phyloP scores from a whole-genome alignment of 352 stramenopile genomes.

The Phytophthora sojae region DNA sequence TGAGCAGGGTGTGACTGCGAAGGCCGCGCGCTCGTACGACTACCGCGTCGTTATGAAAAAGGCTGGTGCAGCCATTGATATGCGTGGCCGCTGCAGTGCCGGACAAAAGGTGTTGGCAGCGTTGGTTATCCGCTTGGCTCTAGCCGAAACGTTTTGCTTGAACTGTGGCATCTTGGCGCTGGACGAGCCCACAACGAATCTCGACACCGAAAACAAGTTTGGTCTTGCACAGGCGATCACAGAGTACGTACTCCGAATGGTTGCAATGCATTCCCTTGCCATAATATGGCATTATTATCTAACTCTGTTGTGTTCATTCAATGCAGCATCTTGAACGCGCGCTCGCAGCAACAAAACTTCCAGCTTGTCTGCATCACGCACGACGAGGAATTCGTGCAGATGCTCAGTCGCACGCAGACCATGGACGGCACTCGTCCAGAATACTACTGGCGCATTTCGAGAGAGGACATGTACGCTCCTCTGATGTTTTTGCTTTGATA shows the following conservation, averaged over 20 bases:
- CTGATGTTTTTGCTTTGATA: background rate
- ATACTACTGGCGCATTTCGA: conserved; percentile 85
- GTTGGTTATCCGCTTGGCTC: conserved; percentile 97
- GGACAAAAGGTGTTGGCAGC: conserved; percentile 97
- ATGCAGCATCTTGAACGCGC: conserved; percentile 93
- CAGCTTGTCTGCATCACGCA: conserved; percentile 99
- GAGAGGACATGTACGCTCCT: conserved; percentile 80
- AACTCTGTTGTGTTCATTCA: conserved; percentile 6
- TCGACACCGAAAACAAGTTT: conserved; percentile 98
- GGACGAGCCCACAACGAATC: conserved; percentile 99
- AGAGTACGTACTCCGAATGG: conserved; percentile 57
- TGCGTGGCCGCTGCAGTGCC: conserved; percentile 98
- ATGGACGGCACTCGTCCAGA: conserved; percentile 80
- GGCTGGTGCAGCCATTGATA: conserved; percentile 95
- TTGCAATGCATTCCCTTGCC: background rate
- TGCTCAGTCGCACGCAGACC: conserved; percentile 82
- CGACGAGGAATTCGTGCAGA: conserved; percentile 96
- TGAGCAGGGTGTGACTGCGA: conserved; percentile 70
- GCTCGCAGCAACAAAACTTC: conserved; percentile 97
- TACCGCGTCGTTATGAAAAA: conserved; percentile 99
- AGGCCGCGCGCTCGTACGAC: conserved; percentile 94
- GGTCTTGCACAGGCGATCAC: conserved; percentile 90
- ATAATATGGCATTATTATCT: background rate
- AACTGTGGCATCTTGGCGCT: conserved; percentile 98
- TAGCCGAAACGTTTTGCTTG: conserved; percentile 99